A percentile compares a stretch with the other conserved stretches of the same genome.
Conservation (phyloP, 106 monocot species). For the Platanthera guangdongensis region DNA sequence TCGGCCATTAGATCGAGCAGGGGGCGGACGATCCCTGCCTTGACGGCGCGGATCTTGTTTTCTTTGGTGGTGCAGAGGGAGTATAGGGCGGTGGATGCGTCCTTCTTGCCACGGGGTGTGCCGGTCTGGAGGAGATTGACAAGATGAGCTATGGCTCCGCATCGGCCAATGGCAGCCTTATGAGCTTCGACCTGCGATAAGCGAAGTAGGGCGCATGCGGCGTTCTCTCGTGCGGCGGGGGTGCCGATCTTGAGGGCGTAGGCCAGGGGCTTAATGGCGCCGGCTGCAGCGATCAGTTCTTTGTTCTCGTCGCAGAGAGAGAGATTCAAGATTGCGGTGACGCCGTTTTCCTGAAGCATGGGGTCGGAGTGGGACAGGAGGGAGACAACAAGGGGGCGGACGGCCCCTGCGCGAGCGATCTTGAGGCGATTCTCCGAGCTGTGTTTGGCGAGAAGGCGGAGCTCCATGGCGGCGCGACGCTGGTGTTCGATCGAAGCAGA, state of each 20-base stretch:
- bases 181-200: constrained; percentile 55
- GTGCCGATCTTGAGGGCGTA: constrained; percentile 41
- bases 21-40: constrained; percentile 47
- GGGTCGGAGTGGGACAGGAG: constrained; percentile 60
- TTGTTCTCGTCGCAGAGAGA: constrained; percentile 72
- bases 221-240: constrained; percentile 60
- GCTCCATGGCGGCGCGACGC: constrained; percentile 38
- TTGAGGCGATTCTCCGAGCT: constrained; percentile 42
- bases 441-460: constrained; percentile 65
- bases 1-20: constrained; percentile 82
- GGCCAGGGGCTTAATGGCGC: constrained; percentile 59
- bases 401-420: constrained; percentile 48
- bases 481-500: constrained; percentile 30
- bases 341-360: constrained; percentile 46
- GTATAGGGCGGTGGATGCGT: constrained; percentile 78
- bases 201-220: constrained; percentile 66
- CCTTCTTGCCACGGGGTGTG: constrained; percentile 60
- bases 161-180: constrained; percentile 49
- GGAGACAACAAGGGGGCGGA: constrained; percentile 49
- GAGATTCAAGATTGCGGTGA: constrained; percentile 60
- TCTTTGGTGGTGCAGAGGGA: constrained; percentile 41
- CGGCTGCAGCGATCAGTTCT: constrained; percentile 46
- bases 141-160: constrained; percentile 65
- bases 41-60: constrained; percentile 57
- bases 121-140: constrained; percentile 56